These are phyloP conservation scores for Globisporangium paddicum DNA, from an alignment of 352 stramenopile species.

Conservation along the genomic window DNA sequence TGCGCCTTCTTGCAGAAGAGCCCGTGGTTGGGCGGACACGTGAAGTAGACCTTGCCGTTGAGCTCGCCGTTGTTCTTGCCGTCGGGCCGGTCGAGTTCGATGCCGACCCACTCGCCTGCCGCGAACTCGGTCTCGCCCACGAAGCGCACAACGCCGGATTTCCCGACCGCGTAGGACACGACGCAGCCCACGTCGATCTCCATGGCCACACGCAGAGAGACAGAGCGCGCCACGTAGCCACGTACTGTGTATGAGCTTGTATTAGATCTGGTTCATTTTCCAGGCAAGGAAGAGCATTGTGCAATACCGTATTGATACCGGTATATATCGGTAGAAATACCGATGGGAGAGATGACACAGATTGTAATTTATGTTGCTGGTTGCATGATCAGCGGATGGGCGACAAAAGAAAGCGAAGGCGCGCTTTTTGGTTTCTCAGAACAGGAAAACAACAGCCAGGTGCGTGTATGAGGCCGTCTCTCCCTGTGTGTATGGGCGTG, in stretches of 20 bases:
- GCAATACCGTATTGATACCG: neutral
- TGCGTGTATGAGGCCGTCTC: neutral
- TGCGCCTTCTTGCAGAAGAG: conserved; percentile 69
- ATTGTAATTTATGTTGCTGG: neutral
- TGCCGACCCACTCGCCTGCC: conserved; percentile 74
- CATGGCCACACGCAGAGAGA: conserved; percentile 9
- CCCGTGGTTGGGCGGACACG: conserved; percentile 57
- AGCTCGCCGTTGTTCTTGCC: conserved; percentile 86
- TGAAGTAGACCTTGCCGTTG: conserved; percentile 80
- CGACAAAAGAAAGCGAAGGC: neutral
- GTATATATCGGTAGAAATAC: too few relatives aligned
- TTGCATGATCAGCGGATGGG: neutral
- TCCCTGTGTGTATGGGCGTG: neutral
- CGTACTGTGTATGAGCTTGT: too few relatives aligned
- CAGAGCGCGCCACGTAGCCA: too few relatives aligned
- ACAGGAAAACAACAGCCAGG: neutral
- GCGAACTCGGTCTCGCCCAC: conserved; percentile 76
- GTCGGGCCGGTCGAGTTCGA: conserved; percentile 73
- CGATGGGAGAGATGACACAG: neutral
- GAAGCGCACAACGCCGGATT: conserved; percentile 69
- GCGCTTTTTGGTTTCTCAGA: neutral
- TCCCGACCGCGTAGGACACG: conserved; percentile 66
- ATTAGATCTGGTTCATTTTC: too few relatives aligned
- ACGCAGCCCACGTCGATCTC: conserved; percentile 54
- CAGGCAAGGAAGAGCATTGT: too few relatives aligned